Base-by-base conservation (phyloP, 1,284 basidiomycete genomes). In the Moesziomyces parantarcticus region DNA sequence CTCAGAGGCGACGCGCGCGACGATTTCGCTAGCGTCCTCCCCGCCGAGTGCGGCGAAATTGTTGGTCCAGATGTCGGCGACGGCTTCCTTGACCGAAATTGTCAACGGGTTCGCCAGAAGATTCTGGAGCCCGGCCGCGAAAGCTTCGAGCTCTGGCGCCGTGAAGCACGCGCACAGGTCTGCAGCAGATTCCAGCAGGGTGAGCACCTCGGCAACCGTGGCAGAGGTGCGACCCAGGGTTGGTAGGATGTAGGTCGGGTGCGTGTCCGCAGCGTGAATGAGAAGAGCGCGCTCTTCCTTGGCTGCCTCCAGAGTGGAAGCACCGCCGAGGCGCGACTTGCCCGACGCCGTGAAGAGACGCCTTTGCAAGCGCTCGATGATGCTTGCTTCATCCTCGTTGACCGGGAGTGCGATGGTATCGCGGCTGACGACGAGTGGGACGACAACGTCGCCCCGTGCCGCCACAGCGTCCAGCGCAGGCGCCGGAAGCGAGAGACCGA, bases 361-460 rank as follows among this genome's bases (percentile, higher is more conserved):
- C 14, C 65, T 46, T 42, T 69, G 65, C 52, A 74, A 32, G 21
- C 71, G 53, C 47, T 74, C 71, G 48, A 74, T 50, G 49, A 69
- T 62, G 46, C 65, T 69, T 2, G 62, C 61, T 25, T 62, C 65
- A 36, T 77, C 75, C 47, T 75, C 67, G 41, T 65, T 57, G 59
- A 75, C 50, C 5, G 75, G 67, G 3, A 72, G 49, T n/a, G 73
- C 67, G 13, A 80, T 46, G 13, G 65, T 56, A 39, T 76, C 74
- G 16, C 77, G 59, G 44, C 65, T 55, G 20, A 78, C 58, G 41
- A 81, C 50, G 14, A 77, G 49, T 10, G 77, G 78, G 2, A 58
- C 55, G 10, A 51, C 22, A 5, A 59, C 45, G 13, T 57, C 52
- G n/a, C 53, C 50, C 3, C 23, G 22, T 10, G 21, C 16, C 13